phyloP scores from a whole-genome alignment of 2,329 filamentous ascomycete species.

The Fusarium anthophilum region DNA sequence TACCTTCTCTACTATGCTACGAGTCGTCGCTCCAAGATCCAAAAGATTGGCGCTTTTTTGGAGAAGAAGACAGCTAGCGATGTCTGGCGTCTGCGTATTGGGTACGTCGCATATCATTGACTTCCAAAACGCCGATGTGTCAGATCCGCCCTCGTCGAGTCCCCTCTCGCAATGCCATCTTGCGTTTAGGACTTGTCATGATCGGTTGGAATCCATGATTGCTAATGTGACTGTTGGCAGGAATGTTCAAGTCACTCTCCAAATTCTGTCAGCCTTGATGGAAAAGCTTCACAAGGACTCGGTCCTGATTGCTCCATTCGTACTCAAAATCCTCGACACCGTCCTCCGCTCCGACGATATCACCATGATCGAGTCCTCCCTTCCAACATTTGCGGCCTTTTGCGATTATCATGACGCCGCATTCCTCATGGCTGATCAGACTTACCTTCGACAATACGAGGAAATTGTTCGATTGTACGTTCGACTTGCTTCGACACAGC shows the following conservation, averaged over 20 bases:
- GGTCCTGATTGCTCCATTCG: slow-evolving; percentile 84
- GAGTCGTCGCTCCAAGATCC: slow-evolving; percentile 92
- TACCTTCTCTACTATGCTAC: slow-evolving; percentile 97
- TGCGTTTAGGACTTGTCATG: not conserved
- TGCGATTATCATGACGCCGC: slow-evolving; percentile 90
- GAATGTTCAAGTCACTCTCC: slow-evolving; percentile 93
- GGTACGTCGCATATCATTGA: slow-evolving; percentile 61
- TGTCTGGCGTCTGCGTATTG: slow-evolving; percentile 87
- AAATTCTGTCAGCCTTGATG: slow-evolving; percentile 90
- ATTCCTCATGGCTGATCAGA: slow-evolving; percentile 84
- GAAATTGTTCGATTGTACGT: slow-evolving; percentile 84
- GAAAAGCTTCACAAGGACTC: slow-evolving; percentile 93
- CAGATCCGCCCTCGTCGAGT: slow-evolving; percentile 4
- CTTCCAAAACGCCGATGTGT: slow-evolving; percentile 21
- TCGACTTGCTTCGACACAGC: slow-evolving; percentile 75
- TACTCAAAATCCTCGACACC: slow-evolving; percentile 84
- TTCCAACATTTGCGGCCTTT: slow-evolving; percentile 86
- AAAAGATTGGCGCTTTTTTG: slow-evolving; percentile 93
- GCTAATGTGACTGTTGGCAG: slow-evolving; percentile 55
- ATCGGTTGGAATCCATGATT: not conserved
- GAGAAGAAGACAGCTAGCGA: slow-evolving; percentile 94
- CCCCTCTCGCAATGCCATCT: not conserved
- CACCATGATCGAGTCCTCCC: slow-evolving; percentile 89
- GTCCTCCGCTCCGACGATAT: slow-evolving; percentile 89
- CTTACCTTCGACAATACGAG: slow-evolving; percentile 84